Evolutionary conservation across 495 filamentous ascomycete species (phyloP), one percentile per base, ranked within the genome.

Genomic region (Penicillium canescens): DNA sequence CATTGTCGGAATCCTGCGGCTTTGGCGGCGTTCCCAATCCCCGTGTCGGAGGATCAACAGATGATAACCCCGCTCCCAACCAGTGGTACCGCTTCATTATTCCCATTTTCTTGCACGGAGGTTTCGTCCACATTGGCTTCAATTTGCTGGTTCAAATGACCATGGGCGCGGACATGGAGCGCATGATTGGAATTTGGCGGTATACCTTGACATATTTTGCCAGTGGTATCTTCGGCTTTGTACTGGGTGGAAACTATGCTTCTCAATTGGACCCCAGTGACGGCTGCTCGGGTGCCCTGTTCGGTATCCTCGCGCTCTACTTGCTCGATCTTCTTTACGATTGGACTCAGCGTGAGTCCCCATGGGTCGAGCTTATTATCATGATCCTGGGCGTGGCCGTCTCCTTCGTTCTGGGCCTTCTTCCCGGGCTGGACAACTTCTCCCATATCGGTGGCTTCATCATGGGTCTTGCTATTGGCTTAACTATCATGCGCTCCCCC

Each of bases 81-180:
- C 94, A 98, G 67, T 98, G 94, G 94, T 98, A 83, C 66, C 86
- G 94, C 45, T 97, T 98, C 73, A 96, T 98, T 66, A 73, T 86
- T 14, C 94, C 94, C 41, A 98, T 98, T 51, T 98, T 98, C 76
- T 69, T 97, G 54, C 94, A 98, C 63, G 90, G 89, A 23, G 94
- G 94, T 5, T 72, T 98, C 38, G 83, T 98, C 56, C 94, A 98
- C 72, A 96, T 98, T 53, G 87, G 82, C 11, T 97, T 97, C 81
- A 98, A 98, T 67, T 78, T 98, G 75, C 77, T 97, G 3, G 81
- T 96, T 7, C 94, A 98, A 65, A 70, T 96, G 56, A 89, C 86
- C 3, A 81, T 97, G 56, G 95, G 91, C 12, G 79, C 82, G 2
- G 94, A 97, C 55, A 94, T 98, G 84, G 94, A 98, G 72, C 78